phyloP scores from a whole-genome alignment of 768 basidiomycete species.

The Dacryopinax primogenitus region DNA sequence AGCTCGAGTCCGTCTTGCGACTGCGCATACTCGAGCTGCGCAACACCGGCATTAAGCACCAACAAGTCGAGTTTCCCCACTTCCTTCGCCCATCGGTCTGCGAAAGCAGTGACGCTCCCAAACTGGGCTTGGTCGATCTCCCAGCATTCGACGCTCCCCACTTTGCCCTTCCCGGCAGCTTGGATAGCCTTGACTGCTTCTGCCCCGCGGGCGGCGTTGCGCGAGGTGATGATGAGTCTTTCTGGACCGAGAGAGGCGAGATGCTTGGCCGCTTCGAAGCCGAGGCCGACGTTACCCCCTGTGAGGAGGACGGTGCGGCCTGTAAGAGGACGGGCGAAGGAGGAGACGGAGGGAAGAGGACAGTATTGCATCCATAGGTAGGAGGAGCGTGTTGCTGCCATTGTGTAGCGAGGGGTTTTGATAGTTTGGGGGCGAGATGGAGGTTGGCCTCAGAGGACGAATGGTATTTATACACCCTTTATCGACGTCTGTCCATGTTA shows the following conservation, averaged over 20 bases:
- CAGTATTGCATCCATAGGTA: background rate
- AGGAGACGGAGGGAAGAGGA: background rate
- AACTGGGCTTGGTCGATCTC: constrained; percentile 34
- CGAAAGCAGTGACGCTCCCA: constrained; percentile 32
- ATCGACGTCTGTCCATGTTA: no score
- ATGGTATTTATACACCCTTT: no score
- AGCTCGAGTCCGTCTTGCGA: constrained; percentile 38
- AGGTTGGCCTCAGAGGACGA: no score
- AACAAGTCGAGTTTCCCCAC: constrained; percentile 32
- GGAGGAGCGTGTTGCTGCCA: background rate
- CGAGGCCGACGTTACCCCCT: constrained; percentile 15
- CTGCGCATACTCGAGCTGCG: constrained; percentile 12
- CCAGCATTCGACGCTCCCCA: constrained; percentile 28
- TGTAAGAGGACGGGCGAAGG: background rate
- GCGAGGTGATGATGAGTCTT: constrained; percentile 28
- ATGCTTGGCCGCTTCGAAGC: constrained; percentile 19
- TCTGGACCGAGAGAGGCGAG: constrained; percentile 27
- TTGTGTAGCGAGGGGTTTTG: background rate
- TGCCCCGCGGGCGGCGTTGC: constrained; percentile 11
- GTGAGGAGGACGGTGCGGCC: constrained; percentile 16
- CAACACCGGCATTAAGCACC: constrained; percentile 35
- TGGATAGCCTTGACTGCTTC: constrained; percentile 20
- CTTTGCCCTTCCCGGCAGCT: constrained; percentile 11
- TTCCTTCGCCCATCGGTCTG: constrained; percentile 24
- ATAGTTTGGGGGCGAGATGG: background rate